phyloP scores from a whole-genome alignment of 768 basidiomycete genomes.

The Kwoniella mangroviensis region DNA sequence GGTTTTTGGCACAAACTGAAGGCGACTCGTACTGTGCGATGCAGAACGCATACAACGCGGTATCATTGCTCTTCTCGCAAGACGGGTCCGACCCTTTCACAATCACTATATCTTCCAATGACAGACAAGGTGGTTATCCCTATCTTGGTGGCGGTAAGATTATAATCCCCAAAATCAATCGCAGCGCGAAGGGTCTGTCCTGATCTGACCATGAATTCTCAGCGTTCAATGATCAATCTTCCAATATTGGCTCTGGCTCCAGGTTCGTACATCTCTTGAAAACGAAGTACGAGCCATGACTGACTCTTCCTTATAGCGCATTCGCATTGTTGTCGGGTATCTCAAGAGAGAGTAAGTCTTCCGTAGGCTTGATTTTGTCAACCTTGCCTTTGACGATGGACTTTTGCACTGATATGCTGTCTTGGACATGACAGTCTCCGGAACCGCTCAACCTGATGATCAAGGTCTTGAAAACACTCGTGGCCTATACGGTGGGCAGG shows the following conservation, averaged over 20 bases:
- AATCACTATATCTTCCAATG: constrained; percentile 4
- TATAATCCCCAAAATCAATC: not conserved
- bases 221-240: constrained; percentile 1
- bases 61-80: not conserved
- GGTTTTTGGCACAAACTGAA: not conserved
- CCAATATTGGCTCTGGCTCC: not conserved
- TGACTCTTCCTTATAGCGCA: not conserved
- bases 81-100: constrained; percentile 1
- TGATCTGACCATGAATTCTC: too few species aligned
- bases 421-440: not conserved
- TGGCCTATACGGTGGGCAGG: not conserved
- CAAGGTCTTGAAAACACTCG: not conserved
- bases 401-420: not conserved
- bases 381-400: too few species aligned
- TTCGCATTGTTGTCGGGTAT: not conserved
- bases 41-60: not conserved
- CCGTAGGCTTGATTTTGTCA: not conserved
- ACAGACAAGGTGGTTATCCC: not conserved
- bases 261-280: not conserved
- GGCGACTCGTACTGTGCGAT: too few species aligned
- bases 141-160: constrained; percentile 1
- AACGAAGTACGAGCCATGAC: too few species aligned
- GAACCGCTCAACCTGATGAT: not conserved
- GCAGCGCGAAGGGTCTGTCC: too few species aligned
- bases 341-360: not conserved